phyloP scores from a whole-genome alignment of 441 rosid species.

The Adansonia madagascariensis region DNA sequence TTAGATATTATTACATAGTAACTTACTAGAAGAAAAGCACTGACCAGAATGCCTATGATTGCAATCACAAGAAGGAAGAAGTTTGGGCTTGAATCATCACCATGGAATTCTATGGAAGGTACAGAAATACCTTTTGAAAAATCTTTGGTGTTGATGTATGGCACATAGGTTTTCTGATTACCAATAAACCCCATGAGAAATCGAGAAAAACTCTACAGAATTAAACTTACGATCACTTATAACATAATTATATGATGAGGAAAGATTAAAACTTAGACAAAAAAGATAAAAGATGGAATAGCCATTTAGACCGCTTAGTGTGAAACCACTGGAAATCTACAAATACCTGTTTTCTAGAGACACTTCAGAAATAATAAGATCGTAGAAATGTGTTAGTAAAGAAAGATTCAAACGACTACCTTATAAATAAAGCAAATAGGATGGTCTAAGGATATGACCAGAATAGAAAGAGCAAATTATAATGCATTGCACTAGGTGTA shows the following conservation, averaged over 20 bases:
- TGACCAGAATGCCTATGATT: too few species aligned
- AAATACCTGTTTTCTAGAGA: not conserved
- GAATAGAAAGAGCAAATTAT: not conserved
- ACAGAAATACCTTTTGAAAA: too few species aligned
- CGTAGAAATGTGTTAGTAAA: not conserved
- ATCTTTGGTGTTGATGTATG: too few species aligned
- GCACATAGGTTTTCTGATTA: too few species aligned
- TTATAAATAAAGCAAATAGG: not conserved
- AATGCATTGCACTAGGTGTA: not conserved
- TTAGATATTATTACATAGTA: too few species aligned
- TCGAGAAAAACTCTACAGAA: not conserved
- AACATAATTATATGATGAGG: not conserved
- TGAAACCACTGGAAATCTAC: not conserved
- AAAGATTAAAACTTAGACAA: not conserved
- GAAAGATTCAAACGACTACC: not conserved
- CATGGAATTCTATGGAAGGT: too few species aligned
- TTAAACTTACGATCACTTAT: not conserved
- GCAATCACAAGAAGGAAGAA: too few species aligned
- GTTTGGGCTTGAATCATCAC: too few species aligned
- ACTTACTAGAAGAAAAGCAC: too few species aligned
- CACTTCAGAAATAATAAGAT: not conserved
- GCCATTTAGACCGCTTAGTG: not conserved
- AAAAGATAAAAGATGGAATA: not conserved
- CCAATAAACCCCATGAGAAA: constrained; percentile 52
- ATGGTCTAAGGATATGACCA: not conserved